These are phyloP conservation scores for Digitaria exilis DNA, from an alignment of 202 grass and related monocot species.

Conservation along the genomic window DNA sequence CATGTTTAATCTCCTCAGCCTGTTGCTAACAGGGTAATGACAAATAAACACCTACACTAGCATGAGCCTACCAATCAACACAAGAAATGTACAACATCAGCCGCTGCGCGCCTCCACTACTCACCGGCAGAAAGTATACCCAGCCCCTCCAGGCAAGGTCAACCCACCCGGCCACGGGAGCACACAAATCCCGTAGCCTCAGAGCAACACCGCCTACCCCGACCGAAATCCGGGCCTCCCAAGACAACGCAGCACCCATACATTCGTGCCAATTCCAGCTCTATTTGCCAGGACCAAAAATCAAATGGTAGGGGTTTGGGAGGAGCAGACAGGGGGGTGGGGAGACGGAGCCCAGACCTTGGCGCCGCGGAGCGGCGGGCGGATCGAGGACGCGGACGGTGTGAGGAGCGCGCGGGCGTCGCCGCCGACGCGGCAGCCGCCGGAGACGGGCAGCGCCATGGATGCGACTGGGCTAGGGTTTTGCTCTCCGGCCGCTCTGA, in stretches of 20 bases:
- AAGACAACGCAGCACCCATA: background rate
- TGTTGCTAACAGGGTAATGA: background rate
- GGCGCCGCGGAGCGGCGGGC: slow-evolving; percentile 24
- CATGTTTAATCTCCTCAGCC: background rate
- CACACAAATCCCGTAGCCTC: background rate
- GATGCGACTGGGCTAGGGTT: slow-evolving; percentile 42
- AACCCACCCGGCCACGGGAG: background rate
- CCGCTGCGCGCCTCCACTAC: background rate
- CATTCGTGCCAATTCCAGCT: background rate
- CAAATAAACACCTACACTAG: background rate
- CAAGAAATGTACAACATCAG: background rate
- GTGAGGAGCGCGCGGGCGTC: slow-evolving; percentile 34
- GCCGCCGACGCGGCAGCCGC: slow-evolving; percentile 11
- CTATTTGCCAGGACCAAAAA: background rate
- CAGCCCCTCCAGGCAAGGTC: background rate
- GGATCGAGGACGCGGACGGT: slow-evolving; percentile 32
- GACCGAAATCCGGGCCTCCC: background rate
- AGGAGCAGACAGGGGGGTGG: background rate
- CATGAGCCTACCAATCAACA: background rate
- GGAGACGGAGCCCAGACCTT: slow-evolving; percentile 25
- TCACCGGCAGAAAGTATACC: background rate
- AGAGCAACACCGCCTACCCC: background rate
- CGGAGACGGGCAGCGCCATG: slow-evolving; percentile 48
- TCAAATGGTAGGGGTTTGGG: background rate
- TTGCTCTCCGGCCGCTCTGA: background rate